A percentile compares a stretch with the other conserved stretches of the same genome.
Conservation (phyloP, 1,284 basidiomycete genomes). For the Ustilago vetiveriae region DNA sequence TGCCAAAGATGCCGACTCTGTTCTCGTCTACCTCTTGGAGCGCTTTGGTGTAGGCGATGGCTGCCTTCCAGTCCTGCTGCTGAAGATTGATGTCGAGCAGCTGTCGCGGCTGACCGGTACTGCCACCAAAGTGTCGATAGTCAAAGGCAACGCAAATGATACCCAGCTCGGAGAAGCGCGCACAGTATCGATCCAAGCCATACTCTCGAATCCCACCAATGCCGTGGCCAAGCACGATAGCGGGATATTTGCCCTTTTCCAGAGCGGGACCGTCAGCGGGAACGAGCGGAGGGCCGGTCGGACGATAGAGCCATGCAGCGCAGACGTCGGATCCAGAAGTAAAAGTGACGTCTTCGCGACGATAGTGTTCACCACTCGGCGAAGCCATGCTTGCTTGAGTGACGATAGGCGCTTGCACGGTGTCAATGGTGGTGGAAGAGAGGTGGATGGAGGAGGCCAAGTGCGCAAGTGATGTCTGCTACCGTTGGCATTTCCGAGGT, state of each 20-base stretch:
- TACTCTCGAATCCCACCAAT: slow-evolving; percentile 52
- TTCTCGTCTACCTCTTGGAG: slow-evolving; percentile 42
- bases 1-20: slow-evolving; percentile 54
- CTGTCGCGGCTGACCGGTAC: slow-evolving; percentile 42
- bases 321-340: slow-evolving; percentile 25
- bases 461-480: too few species aligned
- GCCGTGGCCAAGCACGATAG: slow-evolving; percentile 52
- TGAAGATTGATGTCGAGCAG: slow-evolving; percentile 48
- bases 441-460: too few species aligned
- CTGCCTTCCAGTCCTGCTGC: slow-evolving; percentile 51
- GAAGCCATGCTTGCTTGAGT: too few species aligned
- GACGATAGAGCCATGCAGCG: slow-evolving; percentile 49
- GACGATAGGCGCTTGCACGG: too few species aligned
- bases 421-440: too few species aligned
- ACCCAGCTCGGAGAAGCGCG: slow-evolving; percentile 39
- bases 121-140: slow-evolving; percentile 51
- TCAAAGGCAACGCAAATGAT: slow-evolving; percentile 55
- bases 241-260: slow-evolving; percentile 12
- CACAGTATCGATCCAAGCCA: slow-evolving; percentile 43
- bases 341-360: slow-evolving; percentile 40
- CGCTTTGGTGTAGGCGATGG: slow-evolving; percentile 28
- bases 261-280: not conserved
- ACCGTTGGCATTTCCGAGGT: too few species aligned
- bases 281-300: slow-evolving; percentile 7
- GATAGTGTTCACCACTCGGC: too few species aligned